These are phyloP conservation scores for Coemansia sp. DNA, from an alignment of 192 early-diverging fungal genomes.

Conservation along the genomic window DNA sequence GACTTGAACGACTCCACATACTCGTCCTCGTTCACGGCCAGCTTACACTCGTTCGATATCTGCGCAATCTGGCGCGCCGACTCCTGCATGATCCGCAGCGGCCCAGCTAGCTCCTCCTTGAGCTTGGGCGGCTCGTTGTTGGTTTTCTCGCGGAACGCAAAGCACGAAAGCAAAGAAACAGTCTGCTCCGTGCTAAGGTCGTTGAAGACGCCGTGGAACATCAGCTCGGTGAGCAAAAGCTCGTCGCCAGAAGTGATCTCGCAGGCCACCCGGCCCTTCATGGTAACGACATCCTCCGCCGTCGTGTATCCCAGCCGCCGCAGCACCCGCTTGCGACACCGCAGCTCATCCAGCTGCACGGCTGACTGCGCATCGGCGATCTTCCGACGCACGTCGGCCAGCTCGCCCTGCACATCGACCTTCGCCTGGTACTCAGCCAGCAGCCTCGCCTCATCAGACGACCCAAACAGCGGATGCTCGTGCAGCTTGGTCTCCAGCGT, in stretches of 20 bases:
- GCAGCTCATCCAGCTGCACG: slow-evolving; percentile 89
- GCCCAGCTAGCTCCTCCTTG: slow-evolving; percentile 73
- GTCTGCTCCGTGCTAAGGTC: slow-evolving; percentile 84
- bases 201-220: slow-evolving; percentile 95
- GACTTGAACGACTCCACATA: slow-evolving; percentile 82
- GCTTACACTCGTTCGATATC: slow-evolving; percentile 83
- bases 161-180: slow-evolving; percentile 85
- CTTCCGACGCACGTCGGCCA: slow-evolving; percentile 68
- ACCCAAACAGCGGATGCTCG: slow-evolving; percentile 59
- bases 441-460: slow-evolving; percentile 55
- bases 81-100: slow-evolving; percentile 78
- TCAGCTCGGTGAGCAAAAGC: slow-evolving; percentile 92
- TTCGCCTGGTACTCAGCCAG: slow-evolving; percentile 68
- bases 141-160: slow-evolving; percentile 82
- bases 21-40: slow-evolving; percentile 81
- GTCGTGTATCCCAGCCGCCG: slow-evolving; percentile 87
- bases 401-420: slow-evolving; percentile 55
- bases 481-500: slow-evolving; percentile 68
- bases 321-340: slow-evolving; percentile 84
- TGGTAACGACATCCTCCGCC: slow-evolving; percentile 80
- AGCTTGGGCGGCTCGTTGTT: slow-evolving; percentile 54
- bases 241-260: slow-evolving; percentile 95
- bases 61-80: slow-evolving; percentile 80
- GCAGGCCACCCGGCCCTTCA: slow-evolving; percentile 98
- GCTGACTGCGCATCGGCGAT: slow-evolving; percentile 77